phyloP scores from a whole-genome alignment of 2,329 filamentous ascomycete genomes.

The Arthrobotrys musiformis region DNA sequence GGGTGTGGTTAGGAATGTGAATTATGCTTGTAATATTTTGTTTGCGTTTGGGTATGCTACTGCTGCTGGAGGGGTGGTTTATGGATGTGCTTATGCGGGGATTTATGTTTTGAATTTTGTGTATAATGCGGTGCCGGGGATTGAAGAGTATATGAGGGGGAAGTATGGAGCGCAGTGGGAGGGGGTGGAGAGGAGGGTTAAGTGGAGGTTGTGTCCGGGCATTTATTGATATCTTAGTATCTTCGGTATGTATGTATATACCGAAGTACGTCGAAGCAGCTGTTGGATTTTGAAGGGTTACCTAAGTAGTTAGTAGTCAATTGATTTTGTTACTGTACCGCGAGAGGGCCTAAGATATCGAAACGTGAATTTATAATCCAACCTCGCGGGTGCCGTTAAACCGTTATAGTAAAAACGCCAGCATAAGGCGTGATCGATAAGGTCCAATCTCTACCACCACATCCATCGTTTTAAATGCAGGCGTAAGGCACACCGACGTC shows the following conservation, averaged over 20 bases:
- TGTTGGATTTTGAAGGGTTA: too few species aligned
- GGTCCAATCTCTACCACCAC: background rate
- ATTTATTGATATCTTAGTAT: constrained; percentile 25
- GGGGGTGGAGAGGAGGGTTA: constrained; percentile 34
- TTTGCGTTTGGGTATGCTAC: constrained; percentile 33
- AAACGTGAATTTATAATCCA: too few species aligned
- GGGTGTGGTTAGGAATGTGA: constrained; percentile 31
- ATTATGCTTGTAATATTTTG: constrained; percentile 40
- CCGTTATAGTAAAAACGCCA: background rate
- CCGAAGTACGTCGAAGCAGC: too few species aligned
- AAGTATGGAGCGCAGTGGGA: constrained; percentile 33
- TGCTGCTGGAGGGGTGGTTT: constrained; percentile 22
- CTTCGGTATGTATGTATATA: background rate
- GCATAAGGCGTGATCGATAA: background rate
- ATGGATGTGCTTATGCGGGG: constrained; percentile 31
- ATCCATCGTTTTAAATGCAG: background rate
- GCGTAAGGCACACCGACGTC: background rate
- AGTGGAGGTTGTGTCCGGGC: constrained; percentile 37
- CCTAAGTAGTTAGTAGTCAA: too few species aligned
- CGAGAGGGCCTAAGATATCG: too few species aligned
- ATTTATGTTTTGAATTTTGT: constrained; percentile 42
- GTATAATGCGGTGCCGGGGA: constrained; percentile 30
- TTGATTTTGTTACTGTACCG: too few species aligned
- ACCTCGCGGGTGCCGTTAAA: too few species aligned
- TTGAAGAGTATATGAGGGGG: constrained; percentile 32